Evolutionary conservation across 805 yeast species (phyloP).

Genomic region (Saccharomycopsis sp.): DNA sequence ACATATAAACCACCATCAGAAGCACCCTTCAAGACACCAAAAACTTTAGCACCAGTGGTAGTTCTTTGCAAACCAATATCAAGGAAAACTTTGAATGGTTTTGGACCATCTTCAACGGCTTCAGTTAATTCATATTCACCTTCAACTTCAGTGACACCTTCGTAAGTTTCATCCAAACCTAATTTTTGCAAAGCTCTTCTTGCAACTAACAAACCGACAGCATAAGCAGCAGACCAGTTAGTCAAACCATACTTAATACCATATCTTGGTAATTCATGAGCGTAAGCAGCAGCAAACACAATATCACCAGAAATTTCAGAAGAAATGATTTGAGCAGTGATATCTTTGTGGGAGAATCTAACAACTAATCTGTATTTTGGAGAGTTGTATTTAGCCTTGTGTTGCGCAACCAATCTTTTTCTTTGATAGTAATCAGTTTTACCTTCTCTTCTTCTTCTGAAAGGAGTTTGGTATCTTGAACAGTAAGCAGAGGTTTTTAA

Average conservation of each 20-base stretch:
- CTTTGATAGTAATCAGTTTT: conserved; percentile 99
- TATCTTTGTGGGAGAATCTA: conserved; percentile 99
- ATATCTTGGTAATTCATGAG: conserved; percentile 97
- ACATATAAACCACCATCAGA: conserved; percentile 99
- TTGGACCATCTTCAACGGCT: conserved; percentile 99
- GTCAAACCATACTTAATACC: conserved; percentile 98
- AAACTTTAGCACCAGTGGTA: conserved; percentile 99
- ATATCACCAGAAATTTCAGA: conserved; percentile 96
- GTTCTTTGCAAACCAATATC: conserved; percentile 99
- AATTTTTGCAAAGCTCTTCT: conserved; percentile 98
- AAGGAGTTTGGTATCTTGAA: conserved; percentile 99
- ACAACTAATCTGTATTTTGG: conserved; percentile 99
- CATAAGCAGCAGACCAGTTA: conserved; percentile 99
- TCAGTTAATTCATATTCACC: conserved; percentile 98
- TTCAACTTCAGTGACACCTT: conserved; percentile 98
- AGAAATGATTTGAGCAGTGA: conserved; percentile 94
- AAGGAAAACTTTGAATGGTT: conserved; percentile 99
- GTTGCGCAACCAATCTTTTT: conserved; percentile 99
- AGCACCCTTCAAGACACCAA: conserved; percentile 99
- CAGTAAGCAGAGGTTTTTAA: conserved; percentile 88
- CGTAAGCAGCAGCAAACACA: conserved; percentile 95
- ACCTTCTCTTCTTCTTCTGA: conserved; percentile 99
- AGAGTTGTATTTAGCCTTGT: conserved; percentile 99
- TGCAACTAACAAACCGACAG: conserved; percentile 96
- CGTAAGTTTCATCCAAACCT: conserved; percentile 96